Evolutionary conservation across 139 green algal species (phyloP).

Genomic region (Tetraselmis striata): DNA sequence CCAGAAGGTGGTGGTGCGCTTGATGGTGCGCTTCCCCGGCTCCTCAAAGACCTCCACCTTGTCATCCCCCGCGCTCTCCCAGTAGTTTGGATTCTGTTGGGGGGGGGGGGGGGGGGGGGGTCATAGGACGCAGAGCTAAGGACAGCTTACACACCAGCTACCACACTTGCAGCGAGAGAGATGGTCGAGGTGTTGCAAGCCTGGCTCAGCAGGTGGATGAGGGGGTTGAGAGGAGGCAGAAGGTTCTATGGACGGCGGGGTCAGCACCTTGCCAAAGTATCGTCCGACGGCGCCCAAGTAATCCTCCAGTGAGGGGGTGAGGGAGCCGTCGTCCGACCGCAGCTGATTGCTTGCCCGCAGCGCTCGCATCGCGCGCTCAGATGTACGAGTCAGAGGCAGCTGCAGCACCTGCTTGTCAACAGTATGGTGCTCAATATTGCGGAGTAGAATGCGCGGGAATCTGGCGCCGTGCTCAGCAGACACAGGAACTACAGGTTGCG

Average conservation of each 20-base stretch:
- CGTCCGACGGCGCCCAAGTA: not conserved
- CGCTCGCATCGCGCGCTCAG: not conserved
- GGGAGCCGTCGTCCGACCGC: not conserved
- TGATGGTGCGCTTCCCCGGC: not conserved
- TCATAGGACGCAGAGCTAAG: not conserved
- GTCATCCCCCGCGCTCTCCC: not conserved
- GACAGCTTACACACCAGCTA: not conserved
- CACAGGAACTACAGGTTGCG: too few relatives aligned
- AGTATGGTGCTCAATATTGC: too few relatives aligned
- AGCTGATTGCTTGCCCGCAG: not conserved
- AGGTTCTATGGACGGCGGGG: not conserved
- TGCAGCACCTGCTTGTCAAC: slow-evolving; percentile 11
- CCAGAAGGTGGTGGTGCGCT: not conserved
- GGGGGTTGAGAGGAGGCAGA: too few relatives aligned
- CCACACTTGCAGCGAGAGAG: not conserved
- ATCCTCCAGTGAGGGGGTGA: not conserved
- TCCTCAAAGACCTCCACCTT: slow-evolving; percentile 3
- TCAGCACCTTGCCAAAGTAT: not conserved
- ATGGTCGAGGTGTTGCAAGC: not conserved
- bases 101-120: too few relatives aligned
- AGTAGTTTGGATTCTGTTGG: slow-evolving; percentile 6
- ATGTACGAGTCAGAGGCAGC: not conserved
- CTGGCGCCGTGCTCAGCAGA: too few relatives aligned
- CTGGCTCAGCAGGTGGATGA: too few relatives aligned
- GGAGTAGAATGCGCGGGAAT: too few relatives aligned